These are phyloP conservation scores for Deuterostichococcus epilithicus DNA, from an alignment of 139 green algal genomes.

Conservation along the genomic window DNA sequence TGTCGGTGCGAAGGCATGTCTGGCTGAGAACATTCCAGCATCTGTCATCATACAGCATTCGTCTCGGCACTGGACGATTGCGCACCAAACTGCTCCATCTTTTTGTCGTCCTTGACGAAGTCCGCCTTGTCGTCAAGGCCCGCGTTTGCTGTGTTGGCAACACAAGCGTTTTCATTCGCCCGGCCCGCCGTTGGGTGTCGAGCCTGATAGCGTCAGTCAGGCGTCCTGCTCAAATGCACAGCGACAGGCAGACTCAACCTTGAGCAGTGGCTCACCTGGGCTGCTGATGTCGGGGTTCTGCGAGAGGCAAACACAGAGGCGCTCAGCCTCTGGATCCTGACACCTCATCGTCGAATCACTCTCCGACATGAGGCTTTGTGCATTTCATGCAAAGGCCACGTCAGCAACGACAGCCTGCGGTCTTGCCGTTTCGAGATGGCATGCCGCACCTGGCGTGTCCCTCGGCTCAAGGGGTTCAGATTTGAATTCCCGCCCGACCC, in stretches of 20 bases:
- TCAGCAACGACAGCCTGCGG: not conserved
- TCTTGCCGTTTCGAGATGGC: no score
- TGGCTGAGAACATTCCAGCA: no score
- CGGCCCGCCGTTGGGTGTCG: not conserved
- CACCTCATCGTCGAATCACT: no score
- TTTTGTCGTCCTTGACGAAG: slow-evolving; percentile 13
- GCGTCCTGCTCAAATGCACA: not conserved
- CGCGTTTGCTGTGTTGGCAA: not conserved
- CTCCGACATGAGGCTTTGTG: not conserved
- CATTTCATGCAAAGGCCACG: not conserved
- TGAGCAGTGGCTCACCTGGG: not conserved
- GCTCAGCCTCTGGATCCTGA: not conserved
- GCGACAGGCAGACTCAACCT: not conserved
- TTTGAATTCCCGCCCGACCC: not conserved
- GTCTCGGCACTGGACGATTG: not conserved
- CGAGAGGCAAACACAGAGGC: not conserved
- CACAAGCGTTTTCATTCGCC: not conserved
- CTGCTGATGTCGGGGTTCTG: slow-evolving; percentile 17
- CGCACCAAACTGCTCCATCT: slow-evolving; percentile 32
- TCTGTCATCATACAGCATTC: no score
- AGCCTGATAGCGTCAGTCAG: not conserved
- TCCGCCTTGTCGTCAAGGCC: slow-evolving; percentile 34
- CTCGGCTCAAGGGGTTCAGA: not conserved
- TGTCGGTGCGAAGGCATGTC: no score
- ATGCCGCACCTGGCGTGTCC: no score